These are phyloP conservation scores for Microdochium nivale DNA, from an alignment of 2,329 filamentous ascomycete species.

Conservation along the genomic window DNA sequence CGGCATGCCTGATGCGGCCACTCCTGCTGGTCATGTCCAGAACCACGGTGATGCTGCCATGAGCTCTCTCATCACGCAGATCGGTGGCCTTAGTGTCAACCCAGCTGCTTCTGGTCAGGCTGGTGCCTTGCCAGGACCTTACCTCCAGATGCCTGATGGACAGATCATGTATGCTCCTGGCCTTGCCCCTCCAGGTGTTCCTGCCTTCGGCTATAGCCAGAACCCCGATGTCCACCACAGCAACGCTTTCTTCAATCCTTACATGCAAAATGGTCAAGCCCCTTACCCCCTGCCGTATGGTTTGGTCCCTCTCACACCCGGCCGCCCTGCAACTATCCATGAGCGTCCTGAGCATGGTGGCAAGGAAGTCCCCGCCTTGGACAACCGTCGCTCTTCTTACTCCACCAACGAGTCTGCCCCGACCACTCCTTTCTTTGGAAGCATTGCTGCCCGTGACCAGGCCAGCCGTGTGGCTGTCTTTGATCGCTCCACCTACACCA, in stretches of 20 bases:
- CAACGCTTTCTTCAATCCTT: constrained; percentile 20
- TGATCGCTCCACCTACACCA: constrained; percentile 58
- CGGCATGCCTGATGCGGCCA: not conserved
- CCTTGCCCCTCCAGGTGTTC: constrained; percentile 11
- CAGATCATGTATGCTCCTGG: constrained; percentile 17
- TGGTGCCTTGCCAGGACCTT: constrained; percentile 18
- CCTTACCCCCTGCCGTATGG: constrained; percentile 24
- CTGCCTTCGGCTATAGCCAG: constrained; percentile 15
- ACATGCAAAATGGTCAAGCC: constrained; percentile 26
- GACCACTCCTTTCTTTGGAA: constrained; percentile 56
- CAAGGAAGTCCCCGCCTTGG: constrained; percentile 50
- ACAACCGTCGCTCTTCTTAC: constrained; percentile 59
- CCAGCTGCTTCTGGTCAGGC: constrained; percentile 6
- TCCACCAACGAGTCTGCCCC: constrained; percentile 60
- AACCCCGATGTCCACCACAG: constrained; percentile 11
- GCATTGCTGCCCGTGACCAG: constrained; percentile 48
- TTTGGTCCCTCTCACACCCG: constrained; percentile 44
- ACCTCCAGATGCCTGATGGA: constrained; percentile 21
- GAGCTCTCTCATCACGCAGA: constrained; percentile 16
- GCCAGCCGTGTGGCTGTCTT: constrained; percentile 48
- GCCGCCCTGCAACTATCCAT: constrained; percentile 33
- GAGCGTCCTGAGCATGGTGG: constrained; percentile 38
- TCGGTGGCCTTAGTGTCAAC: constrained; percentile 24
- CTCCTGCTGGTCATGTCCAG: not conserved
- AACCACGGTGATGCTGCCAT: constrained; percentile 11